A percentile compares a stretch with the other conserved stretches of the same genome.
These are phyloP conservation scores for Penicillium polonicum DNA, from an alignment of 2,329 filamentous ascomycete species.

Conservation along the genomic window DNA sequence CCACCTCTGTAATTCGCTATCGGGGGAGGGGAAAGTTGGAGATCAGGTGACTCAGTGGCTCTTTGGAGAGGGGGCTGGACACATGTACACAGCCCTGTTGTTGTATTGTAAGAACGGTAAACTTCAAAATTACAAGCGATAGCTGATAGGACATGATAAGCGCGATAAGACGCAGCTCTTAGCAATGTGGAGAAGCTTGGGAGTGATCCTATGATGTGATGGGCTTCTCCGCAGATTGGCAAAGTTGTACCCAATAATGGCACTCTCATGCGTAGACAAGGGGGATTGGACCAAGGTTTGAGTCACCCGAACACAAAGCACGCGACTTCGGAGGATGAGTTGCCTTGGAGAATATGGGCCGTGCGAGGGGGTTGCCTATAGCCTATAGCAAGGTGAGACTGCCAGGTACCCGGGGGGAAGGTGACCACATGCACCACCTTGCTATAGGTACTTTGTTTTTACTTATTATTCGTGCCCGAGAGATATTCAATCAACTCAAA, in stretches of 20 bases:
- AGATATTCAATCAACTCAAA: not conserved
- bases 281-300: constrained; percentile 1
- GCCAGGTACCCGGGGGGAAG: constrained; percentile 20
- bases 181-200: constrained; percentile 14
- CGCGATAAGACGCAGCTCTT: constrained; percentile 14
- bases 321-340: constrained; percentile 24
- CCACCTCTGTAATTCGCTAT: constrained; percentile 9
- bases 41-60: constrained; percentile 19
- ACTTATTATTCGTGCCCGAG: not conserved
- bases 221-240: constrained; percentile 9
- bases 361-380: constrained; percentile 6
- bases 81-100: not conserved
- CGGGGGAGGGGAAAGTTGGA: constrained; percentile 5
- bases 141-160: constrained; percentile 21
- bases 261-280: not conserved
- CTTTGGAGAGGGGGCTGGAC: constrained; percentile 3
- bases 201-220: constrained; percentile 10
- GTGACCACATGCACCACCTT: constrained; percentile 3
- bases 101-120: constrained; percentile 2
- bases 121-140: not conserved
- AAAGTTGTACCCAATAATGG: constrained; percentile 7
- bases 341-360: constrained; percentile 17
- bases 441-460: not conserved
- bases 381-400: constrained; percentile 3
- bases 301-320: constrained; percentile 21